phyloP scores from a whole-genome alignment of 306 rosid genomes.

The Malus fusca region DNA sequence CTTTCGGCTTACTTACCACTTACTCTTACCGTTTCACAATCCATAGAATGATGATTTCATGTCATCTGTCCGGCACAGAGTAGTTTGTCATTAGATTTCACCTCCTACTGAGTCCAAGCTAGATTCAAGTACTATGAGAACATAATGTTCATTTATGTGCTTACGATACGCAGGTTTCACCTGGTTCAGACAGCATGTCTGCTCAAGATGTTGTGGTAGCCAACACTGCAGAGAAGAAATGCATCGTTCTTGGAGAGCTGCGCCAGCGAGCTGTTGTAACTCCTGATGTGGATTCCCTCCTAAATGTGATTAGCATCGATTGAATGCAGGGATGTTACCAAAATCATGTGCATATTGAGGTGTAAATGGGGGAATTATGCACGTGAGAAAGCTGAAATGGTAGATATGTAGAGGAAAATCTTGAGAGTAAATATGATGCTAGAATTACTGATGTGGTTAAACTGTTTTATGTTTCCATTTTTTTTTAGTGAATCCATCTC shows the following conservation, averaged over 20 bases:
- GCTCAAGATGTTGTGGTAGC: constrained; percentile 56
- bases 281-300: constrained; percentile 42
- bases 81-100: not conserved
- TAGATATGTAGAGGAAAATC: constrained; percentile 13
- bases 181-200: constrained; percentile 47
- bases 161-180: constrained; percentile 51
- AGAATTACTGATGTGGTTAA: constrained; percentile 1
- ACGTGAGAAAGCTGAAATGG: not conserved
- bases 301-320: constrained; percentile 20
- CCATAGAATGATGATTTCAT: not conserved
- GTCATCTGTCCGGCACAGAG: not conserved
- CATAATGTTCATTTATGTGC: not conserved
- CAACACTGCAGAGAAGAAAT: constrained; percentile 34
- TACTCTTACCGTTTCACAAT: not conserved
- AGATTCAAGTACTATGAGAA: not conserved
- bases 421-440: constrained; percentile 22
- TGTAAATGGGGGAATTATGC: not conserved
- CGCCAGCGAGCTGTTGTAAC: constrained; percentile 35
- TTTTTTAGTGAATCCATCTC: too few species aligned
- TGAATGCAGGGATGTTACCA: not conserved
- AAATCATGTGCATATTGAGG: not conserved
- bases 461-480: too few species aligned
- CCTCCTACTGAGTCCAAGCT: not conserved
- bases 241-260: constrained; percentile 52
- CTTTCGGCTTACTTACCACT: not conserved